Evolutionary conservation across 169 alveolate species (phyloP).

Genomic region (Neospora caninum): DNA sequence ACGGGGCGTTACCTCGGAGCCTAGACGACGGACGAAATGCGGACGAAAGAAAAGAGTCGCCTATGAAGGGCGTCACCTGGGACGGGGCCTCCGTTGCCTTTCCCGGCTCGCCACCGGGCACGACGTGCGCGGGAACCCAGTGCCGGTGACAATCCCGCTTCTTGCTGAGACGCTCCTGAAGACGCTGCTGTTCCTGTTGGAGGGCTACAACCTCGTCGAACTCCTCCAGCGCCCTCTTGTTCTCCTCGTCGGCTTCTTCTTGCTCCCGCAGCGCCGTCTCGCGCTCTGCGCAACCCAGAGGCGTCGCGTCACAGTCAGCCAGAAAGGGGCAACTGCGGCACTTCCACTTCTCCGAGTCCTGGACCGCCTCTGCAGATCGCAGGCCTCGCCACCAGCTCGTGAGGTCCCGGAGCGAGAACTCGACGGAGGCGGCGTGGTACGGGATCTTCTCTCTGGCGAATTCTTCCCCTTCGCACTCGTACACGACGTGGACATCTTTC

Average conservation of each 20-base stretch:
- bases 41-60: neutral
- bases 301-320: neutral
- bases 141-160: neutral
- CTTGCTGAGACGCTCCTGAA: neutral
- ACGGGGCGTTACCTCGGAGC: neutral
- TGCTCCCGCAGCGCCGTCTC: neutral
- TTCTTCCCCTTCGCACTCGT: conserved; percentile 45
- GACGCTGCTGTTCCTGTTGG: conserved; percentile 13
- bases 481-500: conserved; percentile 39
- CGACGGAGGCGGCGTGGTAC: conserved; percentile 4
- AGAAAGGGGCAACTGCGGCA: conserved; percentile 16
- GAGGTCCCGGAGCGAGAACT: conserved; percentile 6
- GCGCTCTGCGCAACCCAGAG: neutral
- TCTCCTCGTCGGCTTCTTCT: neutral
- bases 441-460: conserved; percentile 27
- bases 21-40: no score
- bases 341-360: conserved; percentile 30
- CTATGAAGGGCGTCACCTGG: neutral
- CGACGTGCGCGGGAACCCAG: no score
- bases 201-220: conserved; percentile 14
- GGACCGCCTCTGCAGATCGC: conserved; percentile 12
- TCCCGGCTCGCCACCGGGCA: neutral
- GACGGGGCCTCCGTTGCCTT: neutral
- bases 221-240: conserved; percentile 27
- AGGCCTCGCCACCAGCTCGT: conserved; percentile 38